A percentile compares a stretch with the other conserved stretches of the same genome.
Evolutionary conservation across 129 eudicot genomes (phyloP).

Genomic region (Apium graveolens): DNA sequence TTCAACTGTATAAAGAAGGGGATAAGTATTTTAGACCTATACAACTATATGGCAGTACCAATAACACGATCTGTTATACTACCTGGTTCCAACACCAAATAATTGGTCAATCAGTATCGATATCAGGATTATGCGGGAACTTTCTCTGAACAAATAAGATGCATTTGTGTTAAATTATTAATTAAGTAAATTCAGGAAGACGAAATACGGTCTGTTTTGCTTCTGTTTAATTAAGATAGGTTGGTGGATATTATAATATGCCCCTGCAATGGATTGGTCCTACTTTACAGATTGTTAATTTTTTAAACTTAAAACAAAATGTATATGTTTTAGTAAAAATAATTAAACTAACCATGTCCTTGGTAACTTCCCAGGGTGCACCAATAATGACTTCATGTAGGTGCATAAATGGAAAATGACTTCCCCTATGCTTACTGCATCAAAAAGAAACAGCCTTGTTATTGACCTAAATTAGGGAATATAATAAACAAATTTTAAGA

Average conservation of each 20-base stretch:
- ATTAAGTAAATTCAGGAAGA: too few relatives aligned
- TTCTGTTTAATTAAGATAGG: background rate
- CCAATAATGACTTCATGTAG: conserved; percentile 89
- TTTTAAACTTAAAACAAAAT: too few relatives aligned
- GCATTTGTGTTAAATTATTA: background rate
- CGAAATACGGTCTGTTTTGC: background rate
- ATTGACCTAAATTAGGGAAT: background rate
- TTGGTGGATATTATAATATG: background rate
- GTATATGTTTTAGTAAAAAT: background rate
- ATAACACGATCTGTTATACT: background rate
- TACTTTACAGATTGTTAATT: background rate
- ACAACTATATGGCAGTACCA: background rate
- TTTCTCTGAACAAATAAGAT: background rate
- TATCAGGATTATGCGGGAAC: background rate
- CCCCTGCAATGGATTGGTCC: background rate
- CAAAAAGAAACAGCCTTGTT: conserved; percentile 7
- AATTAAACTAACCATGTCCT: conserved; percentile 56
- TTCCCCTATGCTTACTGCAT: conserved; percentile 68
- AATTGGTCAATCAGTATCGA: background rate
- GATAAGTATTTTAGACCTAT: background rate
- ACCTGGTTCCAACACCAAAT: background rate
- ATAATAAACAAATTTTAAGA: background rate
- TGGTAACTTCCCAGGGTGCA: conserved; percentile 78
- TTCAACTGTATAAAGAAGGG: background rate
- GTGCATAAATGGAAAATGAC: conserved; percentile 75